Evolutionary conservation across 2,329 filamentous ascomycete genomes (phyloP), one percentile per base, ranked within the genome.

Genomic region (Parastagonospora nodorum): DNA sequence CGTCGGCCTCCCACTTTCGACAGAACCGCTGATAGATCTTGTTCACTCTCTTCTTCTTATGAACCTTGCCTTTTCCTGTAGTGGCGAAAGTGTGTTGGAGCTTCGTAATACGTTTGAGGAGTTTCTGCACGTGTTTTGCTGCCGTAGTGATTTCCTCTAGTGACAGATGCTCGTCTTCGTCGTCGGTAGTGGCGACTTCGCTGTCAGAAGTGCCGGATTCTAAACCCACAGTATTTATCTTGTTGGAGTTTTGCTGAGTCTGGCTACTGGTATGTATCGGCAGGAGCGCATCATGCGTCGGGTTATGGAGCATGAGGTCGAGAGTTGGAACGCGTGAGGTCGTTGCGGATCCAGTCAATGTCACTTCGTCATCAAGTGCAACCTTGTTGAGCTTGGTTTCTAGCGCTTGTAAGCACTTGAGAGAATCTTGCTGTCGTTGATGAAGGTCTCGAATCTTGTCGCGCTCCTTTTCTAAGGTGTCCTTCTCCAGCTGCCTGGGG

Each of bases 381-480:
- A 54, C 32, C 10, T 57, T 49, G 32, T 49, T 47, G 4, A 69
- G 48, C 38, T 57, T 65, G 9, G 32, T 54, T 29, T 68, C 66
- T 2, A 68, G 45, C 11, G 57, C 51, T 45, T 57, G 51, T 2
- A 68, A 41, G 31, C 49, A 57, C 38, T 51, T 58, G 2, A 65
- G 44, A 0, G 67, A 67, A 12, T 66, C 53, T 51, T 69, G 64
- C 35, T 68, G 63, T 9, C 55, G 60, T 30, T 62, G 55, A 45
- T 69, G 61, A 4, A 68, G 45, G 19, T 60, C 57, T 3, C 65
- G 60, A n/a, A 68, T 64, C 29, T 57, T 64, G 27, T 67, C 52
- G 15, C 58, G 56, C 41, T 66, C 63, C 42, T 60, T 35, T n/a
- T 59, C 53, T 2, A 67, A 50, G 8, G 36, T 42, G 14, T 32